Conservation (phyloP, 2,329 filamentous ascomycete species). For the Diaporthe vaccinii region DNA sequence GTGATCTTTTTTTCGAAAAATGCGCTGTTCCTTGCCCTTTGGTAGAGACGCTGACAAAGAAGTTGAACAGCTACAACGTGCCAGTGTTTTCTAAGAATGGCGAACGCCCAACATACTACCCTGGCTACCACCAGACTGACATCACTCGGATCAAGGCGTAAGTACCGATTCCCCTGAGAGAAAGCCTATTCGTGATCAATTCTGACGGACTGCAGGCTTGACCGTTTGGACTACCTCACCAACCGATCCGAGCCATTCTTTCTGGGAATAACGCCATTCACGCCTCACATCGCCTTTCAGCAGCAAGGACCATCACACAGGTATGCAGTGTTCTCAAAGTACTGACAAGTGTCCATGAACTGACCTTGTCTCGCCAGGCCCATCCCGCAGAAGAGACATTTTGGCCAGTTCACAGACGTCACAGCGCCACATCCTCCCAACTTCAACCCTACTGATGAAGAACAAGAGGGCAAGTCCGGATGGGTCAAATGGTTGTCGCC, state of each 20-base stretch:
- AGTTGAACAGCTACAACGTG: constrained; percentile 42
- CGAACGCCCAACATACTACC: constrained; percentile 43
- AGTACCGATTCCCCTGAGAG: background rate
- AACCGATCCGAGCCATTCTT: constrained; percentile 44
- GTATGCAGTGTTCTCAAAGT: background rate
- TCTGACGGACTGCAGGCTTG: constrained; percentile 34
- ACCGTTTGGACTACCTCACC: constrained; percentile 42
- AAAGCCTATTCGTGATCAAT: background rate
- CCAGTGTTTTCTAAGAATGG: constrained; percentile 46
- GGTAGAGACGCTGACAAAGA: background rate
- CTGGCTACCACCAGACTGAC: constrained; percentile 45
- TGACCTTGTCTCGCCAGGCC: constrained; percentile 14
- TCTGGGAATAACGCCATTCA: constrained; percentile 43
- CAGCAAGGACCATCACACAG: constrained; percentile 39
- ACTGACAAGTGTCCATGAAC: background rate
- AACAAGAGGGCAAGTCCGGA: constrained; percentile 41
- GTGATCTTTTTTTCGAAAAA: background rate
- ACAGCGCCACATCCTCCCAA: constrained; percentile 44
- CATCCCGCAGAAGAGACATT: constrained; percentile 42
- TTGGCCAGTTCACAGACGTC: constrained; percentile 41
- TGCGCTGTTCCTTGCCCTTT: background rate
- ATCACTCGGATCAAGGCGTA: constrained; percentile 46
- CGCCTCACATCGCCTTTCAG: constrained; percentile 43
- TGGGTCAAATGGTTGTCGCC: constrained; percentile 43
- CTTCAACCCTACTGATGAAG: constrained; percentile 45